Evolutionary conservation across 306 rosid genomes (phyloP).

Genomic region (Morella rubra): DNA sequence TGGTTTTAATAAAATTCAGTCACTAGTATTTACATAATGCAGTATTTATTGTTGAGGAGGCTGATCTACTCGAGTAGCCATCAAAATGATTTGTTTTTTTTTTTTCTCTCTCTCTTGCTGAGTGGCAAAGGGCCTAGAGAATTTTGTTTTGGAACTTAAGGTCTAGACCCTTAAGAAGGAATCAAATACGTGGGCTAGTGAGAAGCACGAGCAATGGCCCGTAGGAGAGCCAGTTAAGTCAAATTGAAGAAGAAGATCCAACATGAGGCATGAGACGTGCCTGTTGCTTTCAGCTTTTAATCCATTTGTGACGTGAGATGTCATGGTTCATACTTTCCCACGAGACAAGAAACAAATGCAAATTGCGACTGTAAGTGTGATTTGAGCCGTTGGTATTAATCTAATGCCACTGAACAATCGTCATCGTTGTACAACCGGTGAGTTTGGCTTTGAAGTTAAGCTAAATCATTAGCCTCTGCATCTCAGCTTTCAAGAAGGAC

Average conservation of each 20-base stretch:
- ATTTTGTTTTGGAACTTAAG: too few species aligned
- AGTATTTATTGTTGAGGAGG: too few species aligned
- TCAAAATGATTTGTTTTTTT: too few species aligned
- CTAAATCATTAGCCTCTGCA: not conserved
- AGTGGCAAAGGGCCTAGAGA: too few species aligned
- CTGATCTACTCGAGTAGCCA: too few species aligned
- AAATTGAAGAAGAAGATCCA: not conserved
- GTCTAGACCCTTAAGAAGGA: not conserved
- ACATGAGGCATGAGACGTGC: not conserved
- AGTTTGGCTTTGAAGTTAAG: not conserved
- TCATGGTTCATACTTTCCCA: too few species aligned
- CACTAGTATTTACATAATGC: too few species aligned
- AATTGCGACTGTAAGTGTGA: not conserved
- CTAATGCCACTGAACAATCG: too few species aligned
- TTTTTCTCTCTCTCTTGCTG: too few species aligned
- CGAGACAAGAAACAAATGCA: not conserved
- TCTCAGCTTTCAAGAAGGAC: not conserved
- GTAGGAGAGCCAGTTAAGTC: not conserved
- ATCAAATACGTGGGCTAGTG: not conserved
- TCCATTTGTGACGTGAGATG: not conserved
- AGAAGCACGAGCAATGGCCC: too few species aligned
- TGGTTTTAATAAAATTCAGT: too few species aligned
- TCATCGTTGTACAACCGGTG: not conserved
- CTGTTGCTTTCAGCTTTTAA: not conserved
- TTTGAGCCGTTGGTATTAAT: not conserved